These are phyloP conservation scores for Trichoderma polysporum DNA, from an alignment of 2,329 filamentous ascomycete genomes.

Conservation along the genomic window DNA sequence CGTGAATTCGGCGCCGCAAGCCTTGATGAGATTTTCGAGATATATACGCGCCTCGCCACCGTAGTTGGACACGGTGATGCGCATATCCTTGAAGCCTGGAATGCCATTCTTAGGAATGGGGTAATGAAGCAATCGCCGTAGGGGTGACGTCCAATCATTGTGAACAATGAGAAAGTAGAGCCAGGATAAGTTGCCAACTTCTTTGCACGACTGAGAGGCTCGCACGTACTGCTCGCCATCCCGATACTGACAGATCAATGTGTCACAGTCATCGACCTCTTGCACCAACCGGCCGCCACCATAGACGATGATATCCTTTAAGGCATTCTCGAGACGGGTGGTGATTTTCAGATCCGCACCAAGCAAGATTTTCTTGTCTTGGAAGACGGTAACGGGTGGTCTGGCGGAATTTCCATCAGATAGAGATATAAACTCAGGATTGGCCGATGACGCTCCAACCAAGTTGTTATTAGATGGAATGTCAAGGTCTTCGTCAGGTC, in stretches of 20 bases:
- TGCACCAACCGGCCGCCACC: slow-evolving; percentile 70
- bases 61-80: slow-evolving; percentile 93
- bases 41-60: slow-evolving; percentile 91
- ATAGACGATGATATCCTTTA: slow-evolving; percentile 67
- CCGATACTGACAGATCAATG: slow-evolving; percentile 84
- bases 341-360: slow-evolving; percentile 72
- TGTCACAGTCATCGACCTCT: slow-evolving; percentile 69
- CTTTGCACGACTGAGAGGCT: slow-evolving; percentile 74
- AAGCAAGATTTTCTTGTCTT: slow-evolving; percentile 74
- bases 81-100: slow-evolving; percentile 71
- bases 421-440: slow-evolving; percentile 44
- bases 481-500: slow-evolving; percentile 55
- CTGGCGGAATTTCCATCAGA: slow-evolving; percentile 44
- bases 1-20: slow-evolving; percentile 83
- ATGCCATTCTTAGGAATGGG: slow-evolving; percentile 76
- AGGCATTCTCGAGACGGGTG: slow-evolving; percentile 61
- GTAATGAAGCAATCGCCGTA: slow-evolving; percentile 83
- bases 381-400: slow-evolving; percentile 70
- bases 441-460: slow-evolving; percentile 61
- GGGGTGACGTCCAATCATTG: slow-evolving; percentile 84
- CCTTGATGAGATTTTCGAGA: slow-evolving; percentile 84
- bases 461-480: slow-evolving; percentile 61
- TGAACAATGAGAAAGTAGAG: slow-evolving; percentile 87
- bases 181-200: slow-evolving; percentile 92
- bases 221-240: slow-evolving; percentile 74